These are phyloP conservation scores for Populus hybrid DNA, from an alignment of 441 rosid genomes.

Conservation along the genomic window DNA sequence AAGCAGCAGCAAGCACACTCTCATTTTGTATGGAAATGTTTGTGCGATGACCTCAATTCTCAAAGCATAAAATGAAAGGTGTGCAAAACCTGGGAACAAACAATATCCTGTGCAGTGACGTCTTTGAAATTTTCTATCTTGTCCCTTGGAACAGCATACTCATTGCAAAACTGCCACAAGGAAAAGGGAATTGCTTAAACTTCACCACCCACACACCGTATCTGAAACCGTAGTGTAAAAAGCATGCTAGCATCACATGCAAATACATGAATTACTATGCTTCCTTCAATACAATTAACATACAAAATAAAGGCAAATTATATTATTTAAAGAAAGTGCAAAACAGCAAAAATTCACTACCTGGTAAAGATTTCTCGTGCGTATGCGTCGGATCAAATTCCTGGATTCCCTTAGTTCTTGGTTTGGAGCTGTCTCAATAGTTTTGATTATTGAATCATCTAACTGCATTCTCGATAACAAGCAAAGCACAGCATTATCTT, in stretches of 20 bases:
- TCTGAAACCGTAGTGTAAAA: background rate
- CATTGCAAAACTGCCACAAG: slow-evolving; percentile 83
- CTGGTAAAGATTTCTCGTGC: slow-evolving; percentile 82
- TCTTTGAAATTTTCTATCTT: slow-evolving; percentile 71
- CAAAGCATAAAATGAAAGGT: background rate
- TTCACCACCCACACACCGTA: background rate
- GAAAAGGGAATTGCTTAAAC: slow-evolving; percentile 7
- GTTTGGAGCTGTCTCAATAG: slow-evolving; percentile 72
- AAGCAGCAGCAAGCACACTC: no score
- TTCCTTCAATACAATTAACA: background rate
- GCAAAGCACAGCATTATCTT: background rate
- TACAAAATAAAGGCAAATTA: background rate
- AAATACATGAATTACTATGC: background rate
- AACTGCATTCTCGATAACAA: slow-evolving; percentile 46
- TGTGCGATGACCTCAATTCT: no score
- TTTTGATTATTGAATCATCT: slow-evolving; percentile 80
- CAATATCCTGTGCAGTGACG: slow-evolving; percentile 82
- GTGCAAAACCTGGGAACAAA: slow-evolving; percentile 78
- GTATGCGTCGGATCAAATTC: slow-evolving; percentile 73
- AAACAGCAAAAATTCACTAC: slow-evolving; percentile 29
- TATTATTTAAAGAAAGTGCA: background rate
- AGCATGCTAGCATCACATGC: background rate
- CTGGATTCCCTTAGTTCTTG: slow-evolving; percentile 67
- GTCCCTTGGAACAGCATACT: slow-evolving; percentile 88
- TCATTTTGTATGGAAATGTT: no score